These are phyloP conservation scores for Ophiostoma perfectum DNA, from an alignment of 2,329 filamentous ascomycete species.

Conservation along the genomic window DNA sequence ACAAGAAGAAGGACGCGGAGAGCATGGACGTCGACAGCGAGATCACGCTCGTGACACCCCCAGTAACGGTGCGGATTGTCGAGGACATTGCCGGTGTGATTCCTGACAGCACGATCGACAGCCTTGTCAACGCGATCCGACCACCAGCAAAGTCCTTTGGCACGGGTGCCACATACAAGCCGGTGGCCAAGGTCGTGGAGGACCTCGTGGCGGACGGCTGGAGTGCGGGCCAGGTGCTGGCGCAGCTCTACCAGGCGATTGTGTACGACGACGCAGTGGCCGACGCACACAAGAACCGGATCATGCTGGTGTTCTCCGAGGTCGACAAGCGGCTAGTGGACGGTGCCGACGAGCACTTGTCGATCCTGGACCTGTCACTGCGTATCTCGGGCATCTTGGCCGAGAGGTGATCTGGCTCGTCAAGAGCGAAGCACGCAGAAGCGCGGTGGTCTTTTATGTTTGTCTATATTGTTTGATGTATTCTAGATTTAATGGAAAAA, in stretches of 20 bases:
- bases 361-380: conserved; percentile 77
- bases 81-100: conserved; percentile 97
- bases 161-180: conserved; percentile 61
- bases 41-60: conserved; percentile 52
- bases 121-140: conserved; percentile 68
- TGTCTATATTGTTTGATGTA: background rate
- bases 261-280: conserved; percentile 79
- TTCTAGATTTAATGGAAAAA: conserved; percentile 4
- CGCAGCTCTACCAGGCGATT: conserved; percentile 73
- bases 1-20: conserved; percentile 11
- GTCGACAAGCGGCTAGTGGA: conserved; percentile 91
- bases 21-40: conserved; percentile 33
- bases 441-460: background rate
- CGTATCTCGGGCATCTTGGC: conserved; percentile 70
- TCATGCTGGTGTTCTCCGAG: conserved; percentile 85
- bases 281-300: conserved; percentile 83
- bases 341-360: conserved; percentile 90
- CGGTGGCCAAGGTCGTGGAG: conserved; percentile 73
- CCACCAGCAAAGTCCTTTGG: conserved; percentile 42
- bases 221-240: conserved; percentile 84
- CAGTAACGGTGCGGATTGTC: conserved; percentile 71
- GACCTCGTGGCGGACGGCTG: conserved; percentile 94
- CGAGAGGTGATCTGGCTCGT: conserved; percentile 31
- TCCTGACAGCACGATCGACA: conserved; percentile 65
- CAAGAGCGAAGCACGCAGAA: background rate